These are phyloP conservation scores for Neophaeococcomyces aloes DNA, from an alignment of 2,329 filamentous ascomycete species.

Conservation along the genomic window DNA sequence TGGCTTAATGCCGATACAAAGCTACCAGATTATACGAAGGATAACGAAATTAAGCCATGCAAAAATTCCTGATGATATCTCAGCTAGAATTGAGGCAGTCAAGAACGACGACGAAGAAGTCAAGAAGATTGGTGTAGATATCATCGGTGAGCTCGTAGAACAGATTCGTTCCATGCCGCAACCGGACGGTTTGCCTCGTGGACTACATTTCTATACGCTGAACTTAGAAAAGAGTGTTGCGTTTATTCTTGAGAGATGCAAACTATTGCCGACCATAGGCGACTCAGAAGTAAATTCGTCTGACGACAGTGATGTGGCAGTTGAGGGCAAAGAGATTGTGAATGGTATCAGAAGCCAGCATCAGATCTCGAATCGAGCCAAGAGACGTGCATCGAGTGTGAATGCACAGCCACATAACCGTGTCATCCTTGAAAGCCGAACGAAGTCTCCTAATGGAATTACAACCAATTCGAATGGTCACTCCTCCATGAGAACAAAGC, in stretches of 20 bases:
- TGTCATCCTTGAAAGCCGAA: slow-evolving; percentile 61
- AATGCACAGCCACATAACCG: slow-evolving; percentile 80
- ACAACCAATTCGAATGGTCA: slow-evolving; percentile 14
- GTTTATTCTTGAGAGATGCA: slow-evolving; percentile 75
- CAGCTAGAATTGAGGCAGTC: slow-evolving; percentile 47
- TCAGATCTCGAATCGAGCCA: slow-evolving; percentile 24
- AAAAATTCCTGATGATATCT: slow-evolving; percentile 59
- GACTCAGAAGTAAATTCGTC: slow-evolving; percentile 32
- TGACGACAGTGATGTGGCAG: slow-evolving; percentile 31
- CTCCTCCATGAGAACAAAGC: slow-evolving; percentile 29
- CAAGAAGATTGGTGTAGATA: slow-evolving; percentile 42
- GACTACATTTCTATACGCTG: slow-evolving; percentile 95
- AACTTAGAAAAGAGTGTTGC: slow-evolving; percentile 94
- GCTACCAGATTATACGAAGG: slow-evolving; percentile 86
- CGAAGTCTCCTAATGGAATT: slow-evolving; percentile 9
- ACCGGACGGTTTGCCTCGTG: slow-evolving; percentile 46
- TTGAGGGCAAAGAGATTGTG: slow-evolving; percentile 22
- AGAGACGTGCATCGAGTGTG: slow-evolving; percentile 61
- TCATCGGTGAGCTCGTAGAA: slow-evolving; percentile 73
- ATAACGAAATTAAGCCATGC: slow-evolving; percentile 93
- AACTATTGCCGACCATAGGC: slow-evolving; percentile 56
- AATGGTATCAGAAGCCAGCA: background rate
- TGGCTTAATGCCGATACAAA: slow-evolving; percentile 94
- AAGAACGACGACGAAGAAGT: slow-evolving; percentile 39
- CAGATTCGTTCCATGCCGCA: slow-evolving; percentile 58